Conservation (phyloP, 345 rosid species). For the Rhodamnia rubescens region DNA sequence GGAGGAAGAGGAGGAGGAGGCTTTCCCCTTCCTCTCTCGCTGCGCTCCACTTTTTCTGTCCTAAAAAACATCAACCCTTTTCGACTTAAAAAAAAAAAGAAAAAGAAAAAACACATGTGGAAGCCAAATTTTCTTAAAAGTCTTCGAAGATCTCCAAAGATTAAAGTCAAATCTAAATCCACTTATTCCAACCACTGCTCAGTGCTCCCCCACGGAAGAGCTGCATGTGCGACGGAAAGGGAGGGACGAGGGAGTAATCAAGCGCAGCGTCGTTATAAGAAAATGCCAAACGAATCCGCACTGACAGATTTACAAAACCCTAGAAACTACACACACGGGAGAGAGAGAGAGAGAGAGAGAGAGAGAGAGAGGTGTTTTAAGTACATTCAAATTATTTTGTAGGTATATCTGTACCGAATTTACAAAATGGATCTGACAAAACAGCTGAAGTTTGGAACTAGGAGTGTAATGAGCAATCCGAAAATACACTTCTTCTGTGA, state of each 20-base stretch:
- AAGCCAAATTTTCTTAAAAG: slow-evolving; percentile 3
- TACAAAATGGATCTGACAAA: background rate
- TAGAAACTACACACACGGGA: background rate
- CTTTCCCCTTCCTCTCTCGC: background rate
- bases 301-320: slow-evolving; percentile 25
- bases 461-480: no score
- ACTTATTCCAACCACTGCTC: slow-evolving; percentile 29
- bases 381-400: background rate
- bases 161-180: slow-evolving; percentile 25
- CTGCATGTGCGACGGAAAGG: background rate
- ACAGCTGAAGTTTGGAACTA: no score
- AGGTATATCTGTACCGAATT: background rate
- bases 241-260: background rate
- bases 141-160: slow-evolving; percentile 19
- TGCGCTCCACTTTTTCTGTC: background rate
- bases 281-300: slow-evolving; percentile 18
- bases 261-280: slow-evolving; percentile 3
- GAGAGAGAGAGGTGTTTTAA: background rate
- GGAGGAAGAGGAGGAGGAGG: background rate
- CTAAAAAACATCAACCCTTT: background rate
- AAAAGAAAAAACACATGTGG: background rate
- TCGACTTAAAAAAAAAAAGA: background rate
- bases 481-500: no score
- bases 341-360: background rate
- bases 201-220: slow-evolving; percentile 4